Evolutionary conservation across 2,329 filamentous ascomycete species (phyloP).

Genomic region (Sphaerulina populicola): DNA sequence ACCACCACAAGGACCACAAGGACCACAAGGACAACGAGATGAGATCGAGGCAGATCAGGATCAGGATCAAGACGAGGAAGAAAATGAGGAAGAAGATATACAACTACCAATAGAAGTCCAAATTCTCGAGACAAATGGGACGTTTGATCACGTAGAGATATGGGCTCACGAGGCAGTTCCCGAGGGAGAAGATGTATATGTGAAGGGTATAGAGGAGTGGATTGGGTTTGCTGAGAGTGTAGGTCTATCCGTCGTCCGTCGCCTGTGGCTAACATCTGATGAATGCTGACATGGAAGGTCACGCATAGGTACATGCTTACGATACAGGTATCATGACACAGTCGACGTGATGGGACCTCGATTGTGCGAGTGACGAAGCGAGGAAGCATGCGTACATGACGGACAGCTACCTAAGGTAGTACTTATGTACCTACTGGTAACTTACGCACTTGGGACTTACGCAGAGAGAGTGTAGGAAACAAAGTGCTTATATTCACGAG

Average conservation of each 20-base stretch:
- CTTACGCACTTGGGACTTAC: no score
- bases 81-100: slow-evolving; percentile 34
- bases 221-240: slow-evolving; percentile 62
- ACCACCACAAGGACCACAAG: slow-evolving; percentile 3
- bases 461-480: no score
- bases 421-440: no score
- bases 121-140: slow-evolving; percentile 53
- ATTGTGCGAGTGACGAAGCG: background rate
- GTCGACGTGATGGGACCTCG: background rate
- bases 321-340: background rate
- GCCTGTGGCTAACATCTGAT: no score
- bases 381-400: background rate
- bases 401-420: no score
- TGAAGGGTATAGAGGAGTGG: slow-evolving; percentile 74
- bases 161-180: slow-evolving; percentile 71
- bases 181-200: slow-evolving; percentile 59
- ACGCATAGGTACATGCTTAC: background rate
- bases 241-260: slow-evolving; percentile 25
- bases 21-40: slow-evolving; percentile 28
- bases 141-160: slow-evolving; percentile 68
- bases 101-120: slow-evolving; percentile 45
- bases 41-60: slow-evolving; percentile 29
- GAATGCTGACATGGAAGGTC: background rate
- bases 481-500: no score
- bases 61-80: slow-evolving; percentile 13